Base-by-base conservation (phyloP, 148 eudicot species). In the Drosera capensis region DNA sequence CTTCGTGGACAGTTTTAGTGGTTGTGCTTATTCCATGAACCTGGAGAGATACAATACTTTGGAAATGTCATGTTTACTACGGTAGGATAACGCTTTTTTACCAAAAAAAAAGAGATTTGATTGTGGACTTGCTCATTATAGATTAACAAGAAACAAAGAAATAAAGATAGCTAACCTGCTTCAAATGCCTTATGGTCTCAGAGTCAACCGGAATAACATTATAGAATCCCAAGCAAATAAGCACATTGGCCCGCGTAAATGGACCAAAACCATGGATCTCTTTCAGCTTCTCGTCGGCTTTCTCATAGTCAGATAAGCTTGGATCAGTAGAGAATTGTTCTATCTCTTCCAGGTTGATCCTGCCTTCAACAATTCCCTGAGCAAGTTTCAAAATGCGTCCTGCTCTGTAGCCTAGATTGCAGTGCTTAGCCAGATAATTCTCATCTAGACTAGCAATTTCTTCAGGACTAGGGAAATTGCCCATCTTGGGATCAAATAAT, bases 181-280 rank as follows among this genome's bases (percentile, higher is more conserved):
- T 69, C 40, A 84, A 40, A 66, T 84, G 95, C 59, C 95, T 65
- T 19, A 80, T 60, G 38, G 95, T 84, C 66, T 84, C 95, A 14
- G 95, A 74, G 74, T 84, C 95, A 24, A 71, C 45, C 5, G 95
- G 95, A 40, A 84, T 44, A 14, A 71, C 77, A 53, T 80, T 76
- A 67, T 80, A 84, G 50, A 66, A 77, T 14, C 95, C 95, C 81
- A 77, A 62, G 71, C 95, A 84, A 79, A 84, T 73, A 1, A 84
- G 82, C 30, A 80, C 90, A 65, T 84, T 84, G 48, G 71, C 77
- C 42, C 82, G 66, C 9, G 90, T 80, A 55, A 59, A 84, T 3
- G 90, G 85, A 28, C 95, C 95, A 53, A 77, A 84, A 1, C 95
- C 95, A 23, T 80, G 17, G 20, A 84, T 71, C 56, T 55, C 60